Evolutionary conservation across 2,329 filamentous ascomycete genomes (phyloP).

Genomic region (Erysiphe pulchra): DNA sequence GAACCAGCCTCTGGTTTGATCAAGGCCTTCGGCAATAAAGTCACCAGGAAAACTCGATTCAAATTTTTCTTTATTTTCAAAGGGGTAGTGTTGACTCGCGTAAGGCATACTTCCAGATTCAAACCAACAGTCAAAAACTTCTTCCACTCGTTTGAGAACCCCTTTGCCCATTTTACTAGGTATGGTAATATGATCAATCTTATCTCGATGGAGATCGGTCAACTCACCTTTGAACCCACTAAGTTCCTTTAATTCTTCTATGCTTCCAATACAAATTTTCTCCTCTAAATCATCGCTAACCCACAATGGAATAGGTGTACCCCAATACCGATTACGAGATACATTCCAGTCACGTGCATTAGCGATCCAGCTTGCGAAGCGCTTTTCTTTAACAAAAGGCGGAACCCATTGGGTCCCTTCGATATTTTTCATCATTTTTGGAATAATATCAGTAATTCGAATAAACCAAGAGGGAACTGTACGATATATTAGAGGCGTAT

Average conservation of each 20-base stretch:
- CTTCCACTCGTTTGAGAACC: constrained; percentile 50
- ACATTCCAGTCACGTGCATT: constrained; percentile 93
- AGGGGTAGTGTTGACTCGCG: constrained; percentile 73
- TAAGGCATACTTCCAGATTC: constrained; percentile 94
- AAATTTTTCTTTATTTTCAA: constrained; percentile 65
- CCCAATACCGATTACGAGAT: constrained; percentile 84
- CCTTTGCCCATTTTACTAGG: constrained; percentile 75
- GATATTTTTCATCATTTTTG: constrained; percentile 74
- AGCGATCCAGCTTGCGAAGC: constrained; percentile 75
- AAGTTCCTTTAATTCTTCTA: constrained; percentile 58
- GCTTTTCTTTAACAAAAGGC: constrained; percentile 66
- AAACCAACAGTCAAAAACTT: constrained; percentile 95
- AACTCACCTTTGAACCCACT: constrained; percentile 71
- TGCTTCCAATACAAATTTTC: constrained; percentile 61
- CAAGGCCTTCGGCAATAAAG: constrained; percentile 80
- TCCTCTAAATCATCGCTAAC: constrained; percentile 75
- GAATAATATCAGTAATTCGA: constrained; percentile 59
- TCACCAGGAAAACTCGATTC: constrained; percentile 66
- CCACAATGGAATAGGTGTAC: constrained; percentile 80
- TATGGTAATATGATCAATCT: constrained; percentile 84
- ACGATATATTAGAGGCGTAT: constrained; percentile 78
- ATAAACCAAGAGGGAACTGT: constrained; percentile 92
- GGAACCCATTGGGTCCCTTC: constrained; percentile 83
- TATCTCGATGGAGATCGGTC: constrained; percentile 71
- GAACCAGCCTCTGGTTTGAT: constrained; percentile 93